Evolutionary conservation across 2,329 filamentous ascomycete species (phyloP).

Genomic region (Chalara sp.): DNA sequence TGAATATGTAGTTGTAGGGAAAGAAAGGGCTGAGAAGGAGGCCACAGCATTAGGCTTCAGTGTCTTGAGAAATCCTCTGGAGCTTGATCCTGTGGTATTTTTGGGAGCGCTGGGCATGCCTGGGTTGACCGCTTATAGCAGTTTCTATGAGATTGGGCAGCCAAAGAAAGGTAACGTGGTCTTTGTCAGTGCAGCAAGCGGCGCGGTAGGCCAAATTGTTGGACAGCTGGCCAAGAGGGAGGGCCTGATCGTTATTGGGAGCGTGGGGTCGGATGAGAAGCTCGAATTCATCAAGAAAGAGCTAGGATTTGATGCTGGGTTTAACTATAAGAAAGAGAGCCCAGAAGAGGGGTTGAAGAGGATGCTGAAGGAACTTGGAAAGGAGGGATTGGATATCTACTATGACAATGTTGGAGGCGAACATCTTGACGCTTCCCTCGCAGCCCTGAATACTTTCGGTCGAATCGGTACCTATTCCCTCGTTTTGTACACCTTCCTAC

Average conservation of each 20-base stretch:
- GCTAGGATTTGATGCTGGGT: constrained; percentile 64
- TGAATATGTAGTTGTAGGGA: constrained; percentile 58
- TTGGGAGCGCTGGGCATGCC: constrained; percentile 72
- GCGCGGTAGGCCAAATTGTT: constrained; percentile 68
- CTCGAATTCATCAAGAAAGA: constrained; percentile 66
- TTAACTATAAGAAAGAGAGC: constrained; percentile 75
- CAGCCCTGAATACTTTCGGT: constrained; percentile 53
- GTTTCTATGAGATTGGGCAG: constrained; percentile 66
- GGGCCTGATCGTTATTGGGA: constrained; percentile 65
- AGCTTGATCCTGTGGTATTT: constrained; percentile 59
- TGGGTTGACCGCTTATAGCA: constrained; percentile 66
- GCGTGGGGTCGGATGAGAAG: constrained; percentile 68
- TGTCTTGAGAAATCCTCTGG: constrained; percentile 61
- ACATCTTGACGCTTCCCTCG: constrained; percentile 60
- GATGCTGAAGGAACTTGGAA: constrained; percentile 44
- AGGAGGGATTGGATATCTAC: constrained; percentile 69
- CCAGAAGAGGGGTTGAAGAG: constrained; percentile 54
- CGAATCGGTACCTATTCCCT: constrained; percentile 39
- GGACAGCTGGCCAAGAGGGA: constrained; percentile 71
- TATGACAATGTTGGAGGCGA: constrained; percentile 76
- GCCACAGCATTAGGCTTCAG: constrained; percentile 32
- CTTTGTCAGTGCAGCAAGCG: constrained; percentile 66
- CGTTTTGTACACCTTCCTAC: neutral
- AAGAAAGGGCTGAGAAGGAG: constrained; percentile 25
- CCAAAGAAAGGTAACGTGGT: constrained; percentile 72